Evolutionary conservation across 495 filamentous ascomycete genomes (phyloP).

Genomic region (Aspergillus hancockii): DNA sequence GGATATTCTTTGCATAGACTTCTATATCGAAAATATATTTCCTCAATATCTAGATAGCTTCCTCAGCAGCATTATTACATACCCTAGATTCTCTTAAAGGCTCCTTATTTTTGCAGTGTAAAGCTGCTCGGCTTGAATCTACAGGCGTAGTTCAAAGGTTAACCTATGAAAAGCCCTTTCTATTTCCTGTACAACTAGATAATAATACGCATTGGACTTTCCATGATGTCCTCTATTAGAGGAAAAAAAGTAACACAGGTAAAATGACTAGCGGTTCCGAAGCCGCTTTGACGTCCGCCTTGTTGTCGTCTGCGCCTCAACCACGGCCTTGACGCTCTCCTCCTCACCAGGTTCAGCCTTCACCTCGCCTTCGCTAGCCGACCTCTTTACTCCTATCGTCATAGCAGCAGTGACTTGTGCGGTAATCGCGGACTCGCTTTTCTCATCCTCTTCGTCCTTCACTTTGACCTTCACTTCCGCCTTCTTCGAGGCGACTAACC

Average conservation of each 20-base stretch:
- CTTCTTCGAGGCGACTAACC: slow-evolving; percentile 50
- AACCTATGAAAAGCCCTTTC: no score
- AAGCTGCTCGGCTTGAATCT: no score
- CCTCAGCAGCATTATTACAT: no score
- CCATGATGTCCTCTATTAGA: not conserved
- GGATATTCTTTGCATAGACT: no score
- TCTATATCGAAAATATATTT: no score
- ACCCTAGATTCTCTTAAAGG: no score
- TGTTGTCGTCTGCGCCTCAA: slow-evolving; percentile 34
- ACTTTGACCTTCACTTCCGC: slow-evolving; percentile 51
- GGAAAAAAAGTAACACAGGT: not conserved
- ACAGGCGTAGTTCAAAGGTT: no score
- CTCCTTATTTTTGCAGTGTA: no score
- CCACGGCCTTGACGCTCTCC: slow-evolving; percentile 18
- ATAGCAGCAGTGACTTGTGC: slow-evolving; percentile 22
- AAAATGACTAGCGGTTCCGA: slow-evolving; percentile 18
- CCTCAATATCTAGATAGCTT: no score
- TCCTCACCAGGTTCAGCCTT: slow-evolving; percentile 23
- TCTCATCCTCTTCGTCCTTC: slow-evolving; percentile 29
- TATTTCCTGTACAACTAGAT: no score
- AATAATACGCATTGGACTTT: not conserved
- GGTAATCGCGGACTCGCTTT: slow-evolving; percentile 26
- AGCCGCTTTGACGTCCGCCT: slow-evolving; percentile 43
- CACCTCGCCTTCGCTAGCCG: slow-evolving; percentile 21
- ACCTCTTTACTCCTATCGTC: slow-evolving; percentile 28